A percentile compares a stretch with the other conserved stretches of the same genome.
Evolutionary conservation across 192 early-diverging fungal genomes (phyloP).

Genomic region (Mortierella claussenii): DNA sequence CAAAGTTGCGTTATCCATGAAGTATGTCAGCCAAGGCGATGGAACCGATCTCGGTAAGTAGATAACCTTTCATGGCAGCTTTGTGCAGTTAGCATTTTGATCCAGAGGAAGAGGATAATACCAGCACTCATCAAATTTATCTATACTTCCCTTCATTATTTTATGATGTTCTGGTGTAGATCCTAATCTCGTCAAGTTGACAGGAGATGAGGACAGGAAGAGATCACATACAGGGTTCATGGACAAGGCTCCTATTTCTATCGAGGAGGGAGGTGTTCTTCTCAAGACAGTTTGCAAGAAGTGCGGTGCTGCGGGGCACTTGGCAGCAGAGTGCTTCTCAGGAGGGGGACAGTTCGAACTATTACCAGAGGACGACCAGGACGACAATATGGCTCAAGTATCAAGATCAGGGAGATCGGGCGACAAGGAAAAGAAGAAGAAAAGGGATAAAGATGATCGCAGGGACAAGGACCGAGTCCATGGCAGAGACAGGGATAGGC

Average conservation of each 20-base stretch:
- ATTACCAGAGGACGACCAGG: conserved; percentile 39
- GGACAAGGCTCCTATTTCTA: conserved; percentile 46
- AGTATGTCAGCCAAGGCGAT: conserved; percentile 55
- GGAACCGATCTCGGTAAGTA: conserved; percentile 54
- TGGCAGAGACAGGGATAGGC: conserved; percentile 3
- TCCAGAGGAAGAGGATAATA: neutral
- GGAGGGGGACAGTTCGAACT: conserved; percentile 49
- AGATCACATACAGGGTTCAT: conserved; percentile 39
- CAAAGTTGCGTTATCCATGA: conserved; percentile 58
- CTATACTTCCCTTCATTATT: neutral
- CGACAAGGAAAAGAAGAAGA: conserved; percentile 62
- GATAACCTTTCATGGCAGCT: neutral
- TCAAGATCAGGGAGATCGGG: no score
- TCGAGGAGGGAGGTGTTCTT: conserved; percentile 53
- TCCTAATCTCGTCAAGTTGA: conserved; percentile 41
- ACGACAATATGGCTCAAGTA: no score
- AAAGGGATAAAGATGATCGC: conserved; percentile 55
- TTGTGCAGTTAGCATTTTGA: no score
- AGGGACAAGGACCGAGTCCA: conserved; percentile 7
- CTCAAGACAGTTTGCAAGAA: conserved; percentile 53
- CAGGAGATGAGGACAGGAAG: conserved; percentile 40
- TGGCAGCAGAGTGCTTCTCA: conserved; percentile 45
- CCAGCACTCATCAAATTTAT: neutral
- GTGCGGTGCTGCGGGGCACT: conserved; percentile 55
- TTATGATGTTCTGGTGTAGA: conserved; percentile 21